Conservation (phyloP, 2,329 filamentous ascomycete species). For the Penicillium verrucosum region DNA sequence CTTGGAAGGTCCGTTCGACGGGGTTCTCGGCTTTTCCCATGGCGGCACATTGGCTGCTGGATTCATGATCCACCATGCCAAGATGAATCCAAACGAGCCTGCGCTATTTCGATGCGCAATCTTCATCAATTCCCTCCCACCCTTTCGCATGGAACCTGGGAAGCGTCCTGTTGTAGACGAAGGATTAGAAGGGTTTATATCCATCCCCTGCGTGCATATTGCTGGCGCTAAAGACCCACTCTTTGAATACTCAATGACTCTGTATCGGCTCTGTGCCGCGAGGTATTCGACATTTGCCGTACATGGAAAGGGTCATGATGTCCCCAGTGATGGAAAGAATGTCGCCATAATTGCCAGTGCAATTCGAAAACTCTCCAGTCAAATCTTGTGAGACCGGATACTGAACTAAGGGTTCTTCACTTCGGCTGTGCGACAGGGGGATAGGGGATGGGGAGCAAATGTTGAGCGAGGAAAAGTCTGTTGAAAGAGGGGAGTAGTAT, state of each 20-base stretch:
- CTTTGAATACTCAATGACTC: constrained; percentile 24
- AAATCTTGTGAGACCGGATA: constrained; percentile 10
- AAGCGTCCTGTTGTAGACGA: constrained; percentile 20
- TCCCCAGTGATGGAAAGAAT: constrained; percentile 26
- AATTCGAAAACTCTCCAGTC: constrained; percentile 20
- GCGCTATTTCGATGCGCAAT: constrained; percentile 33
- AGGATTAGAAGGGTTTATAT: constrained; percentile 26
- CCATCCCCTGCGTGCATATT: constrained; percentile 27
- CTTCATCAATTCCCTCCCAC: constrained; percentile 33
- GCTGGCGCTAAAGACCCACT: constrained; percentile 25
- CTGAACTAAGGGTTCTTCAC: not conserved
- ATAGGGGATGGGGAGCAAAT: too few relatives aligned
- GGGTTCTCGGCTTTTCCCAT: constrained; percentile 36
- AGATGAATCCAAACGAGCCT: constrained; percentile 19
- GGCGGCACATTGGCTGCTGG: constrained; percentile 33
- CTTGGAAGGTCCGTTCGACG: constrained; percentile 27
- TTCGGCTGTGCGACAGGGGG: not conserved
- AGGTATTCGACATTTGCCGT: constrained; percentile 21
- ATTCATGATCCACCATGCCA: constrained; percentile 30
- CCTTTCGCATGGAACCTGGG: constrained; percentile 29
- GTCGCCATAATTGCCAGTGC: constrained; percentile 23
- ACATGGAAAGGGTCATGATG: constrained; percentile 28
- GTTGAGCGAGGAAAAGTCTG: not conserved
- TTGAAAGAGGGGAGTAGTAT: not conserved
- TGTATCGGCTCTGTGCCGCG: constrained; percentile 25